Base-by-base conservation (phyloP, 192 early-diverging fungal genomes). In the Kickxella alabastrina region DNA sequence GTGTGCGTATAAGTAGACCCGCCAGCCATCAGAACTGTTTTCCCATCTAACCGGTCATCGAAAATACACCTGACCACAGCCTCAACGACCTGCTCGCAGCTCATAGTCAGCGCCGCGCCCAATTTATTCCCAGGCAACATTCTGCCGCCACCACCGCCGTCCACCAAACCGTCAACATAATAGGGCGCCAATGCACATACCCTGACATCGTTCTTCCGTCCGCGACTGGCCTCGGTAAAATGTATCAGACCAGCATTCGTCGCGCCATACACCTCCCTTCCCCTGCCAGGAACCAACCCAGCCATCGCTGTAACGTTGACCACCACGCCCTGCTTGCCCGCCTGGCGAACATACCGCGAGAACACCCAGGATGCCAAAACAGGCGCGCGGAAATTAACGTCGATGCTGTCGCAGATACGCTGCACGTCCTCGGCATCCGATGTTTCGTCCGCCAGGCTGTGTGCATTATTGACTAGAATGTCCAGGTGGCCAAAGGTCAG, bases 181-280 rank as follows among this genome's bases (percentile, higher is more conserved):
- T 66, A 66, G 0, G 64, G 64, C 24, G 64, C 64, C 52, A 66
- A 17, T 0, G 57, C 64, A 23, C 64, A 66, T 17, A 66, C 64
- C 3, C 64, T 51, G 12, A 66, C 24, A 3, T 42, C 26, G 5
- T 49, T 45, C 3, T 45, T 43, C 45, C 50, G 40, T 6, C 52
- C 52, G 12, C 41, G 38, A n/a, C 44, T 43, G 1, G 64, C 64
- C 34, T 66, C 56, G 0, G 64, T 59, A 23, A 66, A 66, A 27
- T 66, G 64, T n/a, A 66, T 66, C 26, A 66, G 41, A 1, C 64
- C 64, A 0, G 64, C 64, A 22, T 54, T 59, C 0, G 64, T 52
- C 10, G 64, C 64, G 34, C 64, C 64, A 23, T 54, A 66, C 1
- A 66, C 57, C 41, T 66, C 64, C 17, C 57, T 28, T 0, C 64